These are phyloP conservation scores for Leptographium galeiforme DNA, from an alignment of 2,329 filamentous ascomycete species.

Conservation along the genomic window DNA sequence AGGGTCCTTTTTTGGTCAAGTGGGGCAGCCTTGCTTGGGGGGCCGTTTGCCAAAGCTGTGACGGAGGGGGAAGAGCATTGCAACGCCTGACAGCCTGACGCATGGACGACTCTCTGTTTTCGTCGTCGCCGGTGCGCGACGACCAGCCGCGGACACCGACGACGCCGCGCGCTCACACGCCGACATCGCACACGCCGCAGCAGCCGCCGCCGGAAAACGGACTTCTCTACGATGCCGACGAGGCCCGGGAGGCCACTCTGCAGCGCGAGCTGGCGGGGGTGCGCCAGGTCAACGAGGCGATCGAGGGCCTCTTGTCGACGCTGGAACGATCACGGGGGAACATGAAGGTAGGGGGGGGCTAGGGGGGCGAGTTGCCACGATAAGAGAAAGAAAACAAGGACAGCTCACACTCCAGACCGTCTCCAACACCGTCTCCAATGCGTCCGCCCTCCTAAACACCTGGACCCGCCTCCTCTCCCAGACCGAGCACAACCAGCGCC, in stretches of 20 bases:
- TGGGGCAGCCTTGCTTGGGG: background rate
- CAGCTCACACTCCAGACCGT: slow-evolving; percentile 50
- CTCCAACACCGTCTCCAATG: slow-evolving; percentile 70
- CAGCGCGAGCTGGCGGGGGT: slow-evolving; percentile 72
- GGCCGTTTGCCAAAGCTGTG: background rate
- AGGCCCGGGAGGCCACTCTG: slow-evolving; percentile 60
- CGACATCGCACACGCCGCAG: slow-evolving; percentile 11
- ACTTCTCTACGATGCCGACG: slow-evolving; percentile 44
- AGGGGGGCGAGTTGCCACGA: background rate
- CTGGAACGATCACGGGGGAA: slow-evolving; percentile 61
- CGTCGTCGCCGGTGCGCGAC: slow-evolving; percentile 13
- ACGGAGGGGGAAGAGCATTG: too few species aligned
- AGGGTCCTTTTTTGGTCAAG: too few species aligned
- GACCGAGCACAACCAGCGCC: slow-evolving; percentile 90
- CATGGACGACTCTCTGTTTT: slow-evolving; percentile 14
- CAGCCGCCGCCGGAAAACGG: slow-evolving; percentile 15
- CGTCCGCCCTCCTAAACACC: slow-evolving; percentile 79
- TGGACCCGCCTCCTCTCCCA: slow-evolving; percentile 95
- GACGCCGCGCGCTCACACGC: slow-evolving; percentile 27
- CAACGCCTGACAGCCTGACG: too few species aligned
- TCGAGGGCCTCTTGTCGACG: slow-evolving; percentile 64
- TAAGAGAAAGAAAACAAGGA: background rate
- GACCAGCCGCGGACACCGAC: slow-evolving; percentile 30
- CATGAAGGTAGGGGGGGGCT: slow-evolving; percentile 38
- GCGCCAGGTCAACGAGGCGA: slow-evolving; percentile 72